phyloP scores from a whole-genome alignment of 148 eudicot genomes.

The Silene uniflora region DNA sequence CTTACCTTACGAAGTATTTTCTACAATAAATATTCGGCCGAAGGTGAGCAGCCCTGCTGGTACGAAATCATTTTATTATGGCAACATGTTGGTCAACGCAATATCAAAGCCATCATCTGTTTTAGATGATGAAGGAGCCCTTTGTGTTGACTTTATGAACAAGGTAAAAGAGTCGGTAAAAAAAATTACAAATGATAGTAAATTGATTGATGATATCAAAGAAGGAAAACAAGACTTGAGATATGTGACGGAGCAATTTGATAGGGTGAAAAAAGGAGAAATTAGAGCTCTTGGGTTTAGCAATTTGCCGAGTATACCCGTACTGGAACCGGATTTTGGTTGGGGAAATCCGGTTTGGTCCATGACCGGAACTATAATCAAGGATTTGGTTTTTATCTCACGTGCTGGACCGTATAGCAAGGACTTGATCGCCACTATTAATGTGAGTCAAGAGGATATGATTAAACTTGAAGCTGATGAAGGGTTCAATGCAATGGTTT shows the following conservation, averaged over 20 bases:
- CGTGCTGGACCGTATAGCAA: slow-evolving; percentile 11
- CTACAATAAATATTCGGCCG: slow-evolving; percentile 30
- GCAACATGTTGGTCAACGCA: slow-evolving; percentile 24
- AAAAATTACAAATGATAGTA: not conserved
- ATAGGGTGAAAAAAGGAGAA: slow-evolving; percentile 16
- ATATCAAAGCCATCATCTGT: not conserved
- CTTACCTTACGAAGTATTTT: slow-evolving; percentile 4
- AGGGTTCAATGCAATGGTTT: slow-evolving; percentile 18
- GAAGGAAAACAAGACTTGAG: slow-evolving; percentile 16
- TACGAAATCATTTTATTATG: slow-evolving; percentile 26
- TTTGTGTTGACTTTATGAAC: not conserved
- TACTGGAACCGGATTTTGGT: slow-evolving; percentile 36
- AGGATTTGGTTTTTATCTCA: slow-evolving; percentile 10
- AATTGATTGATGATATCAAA: not conserved
- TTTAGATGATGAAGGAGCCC: not conserved
- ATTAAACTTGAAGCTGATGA: slow-evolving; percentile 17
- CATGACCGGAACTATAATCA: slow-evolving; percentile 8
- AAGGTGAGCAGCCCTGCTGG: slow-evolving; percentile 14
- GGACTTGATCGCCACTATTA: slow-evolving; percentile 8
- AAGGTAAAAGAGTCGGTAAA: slow-evolving; percentile 5
- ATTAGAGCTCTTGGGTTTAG: slow-evolving; percentile 23
- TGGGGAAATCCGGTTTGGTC: slow-evolving; percentile 40
- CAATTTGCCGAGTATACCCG: slow-evolving; percentile 16
- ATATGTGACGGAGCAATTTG: slow-evolving; percentile 10
- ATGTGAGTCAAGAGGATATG: slow-evolving; percentile 18